A percentile compares a stretch with the other conserved stretches of the same genome.
Evolutionary conservation across 139 green algal species (phyloP).

Genomic region (Haematococcus lacustris): DNA sequence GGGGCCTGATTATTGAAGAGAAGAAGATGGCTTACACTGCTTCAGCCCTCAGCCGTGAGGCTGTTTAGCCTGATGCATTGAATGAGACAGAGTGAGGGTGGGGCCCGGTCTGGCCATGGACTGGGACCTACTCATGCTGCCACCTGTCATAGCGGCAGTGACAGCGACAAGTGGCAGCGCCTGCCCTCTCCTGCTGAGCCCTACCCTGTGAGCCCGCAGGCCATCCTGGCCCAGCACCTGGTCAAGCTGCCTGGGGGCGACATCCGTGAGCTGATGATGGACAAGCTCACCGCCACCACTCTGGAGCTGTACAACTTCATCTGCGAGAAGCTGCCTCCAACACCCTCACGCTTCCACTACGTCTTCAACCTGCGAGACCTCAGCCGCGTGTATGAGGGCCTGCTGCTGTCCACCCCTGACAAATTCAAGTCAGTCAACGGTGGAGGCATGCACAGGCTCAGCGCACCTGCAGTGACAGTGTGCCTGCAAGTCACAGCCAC

Average conservation of each 20-base stretch:
- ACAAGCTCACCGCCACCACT: constrained; percentile 48
- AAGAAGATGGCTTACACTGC: too few relatives aligned
- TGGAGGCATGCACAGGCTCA: too few relatives aligned
- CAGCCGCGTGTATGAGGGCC: constrained; percentile 53
- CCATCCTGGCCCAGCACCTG: constrained; percentile 56
- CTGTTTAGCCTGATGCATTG: too few relatives aligned
- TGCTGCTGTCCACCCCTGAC: constrained; percentile 42
- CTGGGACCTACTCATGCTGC: too few relatives aligned
- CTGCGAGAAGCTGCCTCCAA: constrained; percentile 65
- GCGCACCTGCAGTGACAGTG: too few relatives aligned
- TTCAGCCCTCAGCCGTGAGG: too few relatives aligned
- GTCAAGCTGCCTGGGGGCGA: constrained; percentile 39
- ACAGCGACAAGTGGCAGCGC: too few relatives aligned
- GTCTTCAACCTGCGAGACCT: constrained; percentile 83
- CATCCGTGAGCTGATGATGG: constrained; percentile 29
- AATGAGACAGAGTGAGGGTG: too few relatives aligned
- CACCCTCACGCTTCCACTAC: constrained; percentile 75
- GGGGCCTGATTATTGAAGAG: too few relatives aligned
- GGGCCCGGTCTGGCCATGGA: too few relatives aligned
- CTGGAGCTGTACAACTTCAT: constrained; percentile 72
- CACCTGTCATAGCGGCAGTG: too few relatives aligned
- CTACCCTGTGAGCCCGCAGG: constrained; percentile 12
- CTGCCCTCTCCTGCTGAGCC: not conserved
- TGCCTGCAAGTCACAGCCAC: too few relatives aligned
- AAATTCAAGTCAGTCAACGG: constrained; percentile 9